A percentile compares a stretch with the other conserved stretches of the same genome.
Conservation (phyloP, 768 basidiomycete species). For the Termitomyces sp. region DNA sequence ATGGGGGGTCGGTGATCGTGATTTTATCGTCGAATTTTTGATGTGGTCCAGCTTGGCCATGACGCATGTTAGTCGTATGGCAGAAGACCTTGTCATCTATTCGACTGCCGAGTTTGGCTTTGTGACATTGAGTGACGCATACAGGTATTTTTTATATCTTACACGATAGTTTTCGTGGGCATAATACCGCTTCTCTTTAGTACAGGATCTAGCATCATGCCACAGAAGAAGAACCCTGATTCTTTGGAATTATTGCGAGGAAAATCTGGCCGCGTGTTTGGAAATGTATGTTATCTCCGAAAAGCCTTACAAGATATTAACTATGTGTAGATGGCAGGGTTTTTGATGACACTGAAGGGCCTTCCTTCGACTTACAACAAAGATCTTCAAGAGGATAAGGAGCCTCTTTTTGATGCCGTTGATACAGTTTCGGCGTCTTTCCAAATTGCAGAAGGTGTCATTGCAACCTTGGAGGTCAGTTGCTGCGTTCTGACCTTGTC, state of each 20-base stretch:
- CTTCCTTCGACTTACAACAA: conserved; percentile 99
- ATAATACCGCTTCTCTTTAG: conserved; percentile 30
- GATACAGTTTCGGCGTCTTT: conserved; percentile 86
- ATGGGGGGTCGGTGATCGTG: conserved; percentile 94
- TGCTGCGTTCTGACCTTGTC: neutral
- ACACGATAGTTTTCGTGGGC: neutral
- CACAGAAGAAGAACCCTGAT: conserved; percentile 98
- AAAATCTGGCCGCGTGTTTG: conserved; percentile 92
- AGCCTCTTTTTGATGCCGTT: conserved; percentile 91
- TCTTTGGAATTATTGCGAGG: conserved; percentile 93
- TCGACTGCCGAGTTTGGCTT: conserved; percentile 98
- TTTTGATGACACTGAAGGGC: conserved; percentile 96
- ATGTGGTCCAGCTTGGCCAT: conserved; percentile 94
- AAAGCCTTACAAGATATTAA: neutral
- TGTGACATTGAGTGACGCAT: conserved; percentile 92
- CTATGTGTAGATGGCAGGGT: conserved; percentile 79
- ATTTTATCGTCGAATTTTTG: conserved; percentile 95
- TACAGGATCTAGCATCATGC: conserved; percentile 99
- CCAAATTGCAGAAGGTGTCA: conserved; percentile 90
- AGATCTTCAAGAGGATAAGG: conserved; percentile 98
- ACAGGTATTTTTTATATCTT: conserved; percentile 53
- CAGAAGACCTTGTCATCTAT: conserved; percentile 95
- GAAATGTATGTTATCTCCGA: conserved; percentile 51
- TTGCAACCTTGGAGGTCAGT: conserved; percentile 81
- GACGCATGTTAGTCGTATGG: conserved; percentile 90